Base-by-base conservation (phyloP, 2,329 filamentous ascomycete species). In the Fusarium clavum region DNA sequence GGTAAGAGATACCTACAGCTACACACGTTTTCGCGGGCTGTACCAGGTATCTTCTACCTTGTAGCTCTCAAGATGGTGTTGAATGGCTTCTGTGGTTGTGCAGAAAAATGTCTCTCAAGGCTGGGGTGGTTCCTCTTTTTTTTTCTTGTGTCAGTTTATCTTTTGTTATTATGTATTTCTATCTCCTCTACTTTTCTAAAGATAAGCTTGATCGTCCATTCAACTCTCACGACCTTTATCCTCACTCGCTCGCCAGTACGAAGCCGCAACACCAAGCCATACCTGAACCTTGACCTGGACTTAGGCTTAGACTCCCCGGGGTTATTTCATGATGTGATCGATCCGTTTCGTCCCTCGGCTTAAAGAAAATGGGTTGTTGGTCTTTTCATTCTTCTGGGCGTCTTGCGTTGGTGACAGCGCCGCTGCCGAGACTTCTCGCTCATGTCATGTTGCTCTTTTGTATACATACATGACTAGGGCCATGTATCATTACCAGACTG, bases 81-180 rank as follows among this genome's bases (percentile, higher is more conserved):
- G 53, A 55, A 58, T 61, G 55, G 47, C 47, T 40, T 66, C 27
- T 73, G 47, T 63, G 57, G 51, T 67, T 62, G 49, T 67, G 49
- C 64, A 62, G 59, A 46, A 66, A 66, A 66, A 52, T 69, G 66
- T 70, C 65, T 60, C 64, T 61, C 53, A 52, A 58, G 61, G 57
- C 52, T 55, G 52, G 61, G 60, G 61, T 41, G 64, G 43, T 66
- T 63, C 64, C 59, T 70, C 70, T 65, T 74, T 64, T 71, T 67
- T 34, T n/a, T 38, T 38, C 49, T 27, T 27, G 34, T 52, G 49
- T 41, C 32, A 24, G 49, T 52, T 64, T 77, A 77, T 77, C 75
- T 71, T 76, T 78, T 75, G 34, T 67, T 73, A 80, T 81, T 81
- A 80, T 77, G 79, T 81, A 81, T 80, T 81, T 77, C 73, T 72